Evolutionary conservation across 1,284 basidiomycete genomes (phyloP), one percentile per base, ranked within the genome.

Genomic region (Laetiporus sulphureus): DNA sequence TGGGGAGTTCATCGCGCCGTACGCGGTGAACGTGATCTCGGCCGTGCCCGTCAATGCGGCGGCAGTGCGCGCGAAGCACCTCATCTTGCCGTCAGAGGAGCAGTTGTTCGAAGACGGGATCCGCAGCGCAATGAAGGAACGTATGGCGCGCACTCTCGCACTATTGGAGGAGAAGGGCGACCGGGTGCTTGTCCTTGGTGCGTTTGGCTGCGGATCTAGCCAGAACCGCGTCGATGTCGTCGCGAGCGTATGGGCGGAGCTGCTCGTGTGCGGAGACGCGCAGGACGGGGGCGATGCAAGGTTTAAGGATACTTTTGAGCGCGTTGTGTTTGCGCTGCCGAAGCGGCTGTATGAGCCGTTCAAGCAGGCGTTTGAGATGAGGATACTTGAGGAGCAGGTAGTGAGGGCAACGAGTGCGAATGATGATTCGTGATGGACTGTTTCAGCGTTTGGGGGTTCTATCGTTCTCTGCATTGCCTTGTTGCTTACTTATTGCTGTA

Each of bases 201-300:
- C 66, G 8, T 75, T 76, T 44, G 73, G 75, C 23, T 71, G 67
- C 44, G 66, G 69, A 36, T 63, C 63, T 1, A 61, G 52, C 45
- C 56, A 67, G 55, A 74, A 74, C 47, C 61, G 50, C 13, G 62
- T 71, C 31, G 68, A 66, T 38, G 61, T 66, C 42, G 67, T 84
- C 25, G 80, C 78, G 2, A 56, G 58, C 36, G 64, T 80, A 12
- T 84, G 80, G 79, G 75, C 74, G 12, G 73, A 75, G 55, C 54
- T 77, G 1, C 57, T 75, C 18, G 64, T 65, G 5, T 69, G 63
- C 25, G 67, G 69, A n/a, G 57, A 57, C 15, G 39, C 43, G 7
- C 51, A 55, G 24, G 47, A 44, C 6, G 56, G 57, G 36, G 51
- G 38, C 38, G 50, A 32, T 15, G 62, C 66, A 32, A 56, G 60